Evolutionary conservation across 2,329 filamentous ascomycete species (phyloP).

Genomic region (Diaporthe nobilis): DNA sequence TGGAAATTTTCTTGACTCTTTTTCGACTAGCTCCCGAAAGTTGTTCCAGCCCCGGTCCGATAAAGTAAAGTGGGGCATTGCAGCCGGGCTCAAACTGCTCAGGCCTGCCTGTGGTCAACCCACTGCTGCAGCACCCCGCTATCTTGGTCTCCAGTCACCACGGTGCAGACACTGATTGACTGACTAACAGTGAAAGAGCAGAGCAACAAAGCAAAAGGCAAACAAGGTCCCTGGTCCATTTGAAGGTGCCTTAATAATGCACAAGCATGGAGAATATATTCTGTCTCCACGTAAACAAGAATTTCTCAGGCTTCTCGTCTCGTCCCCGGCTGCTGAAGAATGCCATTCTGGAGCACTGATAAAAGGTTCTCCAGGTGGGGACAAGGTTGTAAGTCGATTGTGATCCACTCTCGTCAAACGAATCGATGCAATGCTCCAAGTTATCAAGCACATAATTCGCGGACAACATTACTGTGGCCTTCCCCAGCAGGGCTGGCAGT

Average conservation of each 20-base stretch:
- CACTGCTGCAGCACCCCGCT: constrained; percentile 1
- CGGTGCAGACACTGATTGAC: background rate
- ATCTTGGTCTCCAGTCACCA: no score
- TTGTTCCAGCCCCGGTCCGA: constrained; percentile 39
- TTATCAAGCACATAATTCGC: background rate
- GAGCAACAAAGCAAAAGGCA: background rate
- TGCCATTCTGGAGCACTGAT: background rate
- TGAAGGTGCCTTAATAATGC: background rate
- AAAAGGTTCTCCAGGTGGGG: background rate
- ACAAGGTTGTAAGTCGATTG: background rate
- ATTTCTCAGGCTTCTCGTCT: background rate
- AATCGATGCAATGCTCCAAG: background rate
- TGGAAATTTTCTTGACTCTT: constrained; percentile 39
- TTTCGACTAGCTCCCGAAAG: constrained; percentile 38
- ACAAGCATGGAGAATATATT: background rate
- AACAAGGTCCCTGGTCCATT: background rate
- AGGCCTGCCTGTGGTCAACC: background rate
- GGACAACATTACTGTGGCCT: background rate
- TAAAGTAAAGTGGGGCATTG: constrained; percentile 2
- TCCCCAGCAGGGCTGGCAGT: background rate
- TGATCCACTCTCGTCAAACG: background rate
- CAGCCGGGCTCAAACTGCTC: background rate
- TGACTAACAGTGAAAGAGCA: background rate
- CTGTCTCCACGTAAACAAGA: background rate
- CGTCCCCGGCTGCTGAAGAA: background rate